Evolutionary conservation across 1,284 basidiomycete genomes (phyloP).

Genomic region (Sanghuangporus baumii): DNA sequence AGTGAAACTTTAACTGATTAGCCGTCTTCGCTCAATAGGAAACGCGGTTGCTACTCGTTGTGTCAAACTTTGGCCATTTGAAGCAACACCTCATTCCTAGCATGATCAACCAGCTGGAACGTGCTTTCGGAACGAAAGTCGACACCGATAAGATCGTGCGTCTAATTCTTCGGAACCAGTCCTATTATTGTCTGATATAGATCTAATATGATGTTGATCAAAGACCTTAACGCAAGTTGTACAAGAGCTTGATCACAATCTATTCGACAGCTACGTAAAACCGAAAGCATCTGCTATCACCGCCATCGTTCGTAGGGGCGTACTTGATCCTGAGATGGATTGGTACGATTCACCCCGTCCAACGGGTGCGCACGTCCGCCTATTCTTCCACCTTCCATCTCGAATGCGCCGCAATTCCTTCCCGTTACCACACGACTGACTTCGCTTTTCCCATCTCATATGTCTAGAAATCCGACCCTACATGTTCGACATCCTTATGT

Average conservation of each 20-base stretch:
- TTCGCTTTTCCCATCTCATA: background rate
- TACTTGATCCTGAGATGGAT: constrained; percentile 77
- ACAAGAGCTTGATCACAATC: constrained; percentile 76
- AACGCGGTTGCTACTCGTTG: constrained; percentile 80
- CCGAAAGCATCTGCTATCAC: constrained; percentile 69
- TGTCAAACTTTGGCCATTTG: constrained; percentile 86
- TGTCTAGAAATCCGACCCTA: constrained; percentile 87
- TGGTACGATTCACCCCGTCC: constrained; percentile 92
- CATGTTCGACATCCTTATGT: constrained; percentile 86
- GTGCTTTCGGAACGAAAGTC: constrained; percentile 70
- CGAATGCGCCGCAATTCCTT: no score
- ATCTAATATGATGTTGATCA: background rate
- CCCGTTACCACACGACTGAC: no score
- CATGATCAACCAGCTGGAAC: constrained; percentile 79
- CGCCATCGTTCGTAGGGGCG: constrained; percentile 70
- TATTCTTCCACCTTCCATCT: no score
- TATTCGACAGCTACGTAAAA: constrained; percentile 85
- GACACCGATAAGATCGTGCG: constrained; percentile 68
- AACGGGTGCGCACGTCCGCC: constrained; percentile 51
- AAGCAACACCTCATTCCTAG: constrained; percentile 66
- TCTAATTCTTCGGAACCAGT: background rate
- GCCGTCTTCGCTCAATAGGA: constrained; percentile 50
- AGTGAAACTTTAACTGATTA: background rate
- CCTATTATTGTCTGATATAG: background rate
- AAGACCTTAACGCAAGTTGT: constrained; percentile 77